Evolutionary conservation across 78 protist genomes (phyloP).

Genomic region (Chrysochromulina parva): DNA sequence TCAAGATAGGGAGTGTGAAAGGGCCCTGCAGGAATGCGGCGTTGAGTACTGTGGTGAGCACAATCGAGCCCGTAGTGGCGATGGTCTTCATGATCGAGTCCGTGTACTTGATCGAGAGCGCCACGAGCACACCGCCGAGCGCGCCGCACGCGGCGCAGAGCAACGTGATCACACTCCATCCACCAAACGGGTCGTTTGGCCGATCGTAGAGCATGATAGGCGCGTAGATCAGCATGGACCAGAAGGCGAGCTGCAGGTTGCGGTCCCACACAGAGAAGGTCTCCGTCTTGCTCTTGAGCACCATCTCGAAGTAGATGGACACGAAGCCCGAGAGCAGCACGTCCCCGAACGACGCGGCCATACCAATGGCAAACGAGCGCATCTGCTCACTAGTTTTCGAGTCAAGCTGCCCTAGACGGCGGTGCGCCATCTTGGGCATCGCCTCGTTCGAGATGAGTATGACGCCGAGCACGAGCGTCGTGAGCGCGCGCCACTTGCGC

Average conservation of each 20-base stretch:
- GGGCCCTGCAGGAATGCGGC: slow-evolving; percentile 8
- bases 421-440: not conserved
- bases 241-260: slow-evolving; percentile 18
- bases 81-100: slow-evolving; percentile 25
- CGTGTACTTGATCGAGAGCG: not conserved
- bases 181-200: not conserved
- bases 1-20: not conserved
- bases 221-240: not conserved
- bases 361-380: not conserved
- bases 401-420: too few relatives aligned
- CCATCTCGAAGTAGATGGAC: slow-evolving; percentile 2
- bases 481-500: slow-evolving; percentile 18
- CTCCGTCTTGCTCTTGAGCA: not conserved
- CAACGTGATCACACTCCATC: not conserved
- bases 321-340: slow-evolving; percentile 5
- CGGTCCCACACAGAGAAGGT: slow-evolving; percentile 9
- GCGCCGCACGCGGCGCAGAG: not conserved
- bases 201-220: not conserved
- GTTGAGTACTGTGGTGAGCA: not conserved
- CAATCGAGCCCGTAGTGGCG: slow-evolving; percentile 18
- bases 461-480: not conserved
- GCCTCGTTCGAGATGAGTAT: slow-evolving; percentile 16
- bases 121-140: not conserved
- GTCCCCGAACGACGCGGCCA: not conserved
- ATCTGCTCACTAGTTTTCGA: too few relatives aligned